phyloP scores from a whole-genome alignment of 306 rosid species.

The Herpetospermum pedunculosum region DNA sequence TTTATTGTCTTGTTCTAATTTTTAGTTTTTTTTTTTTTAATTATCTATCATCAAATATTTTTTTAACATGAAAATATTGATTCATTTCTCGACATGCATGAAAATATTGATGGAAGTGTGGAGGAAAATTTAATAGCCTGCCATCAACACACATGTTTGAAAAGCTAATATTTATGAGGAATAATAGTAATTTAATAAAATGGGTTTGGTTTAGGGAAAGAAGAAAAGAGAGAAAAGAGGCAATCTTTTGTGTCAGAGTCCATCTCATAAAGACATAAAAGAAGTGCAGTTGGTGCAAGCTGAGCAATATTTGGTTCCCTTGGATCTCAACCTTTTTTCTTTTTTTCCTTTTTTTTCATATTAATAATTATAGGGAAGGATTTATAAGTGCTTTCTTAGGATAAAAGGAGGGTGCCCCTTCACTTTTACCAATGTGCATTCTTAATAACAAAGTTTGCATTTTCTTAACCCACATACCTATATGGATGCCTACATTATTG shows the following conservation, averaged over 20 bases:
- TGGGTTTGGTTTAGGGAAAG: neutral
- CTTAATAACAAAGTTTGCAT: neutral
- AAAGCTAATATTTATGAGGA: neutral
- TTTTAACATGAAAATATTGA: too few species aligned
- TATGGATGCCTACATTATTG: too few species aligned
- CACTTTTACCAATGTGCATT: neutral
- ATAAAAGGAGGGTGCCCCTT: neutral
- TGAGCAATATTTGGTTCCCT: neutral
- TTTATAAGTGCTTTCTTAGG: neutral
- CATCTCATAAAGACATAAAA: neutral
- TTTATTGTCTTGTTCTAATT: too few species aligned
- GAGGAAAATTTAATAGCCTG: too few species aligned
- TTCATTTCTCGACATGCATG: too few species aligned
- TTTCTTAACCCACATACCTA: neutral
- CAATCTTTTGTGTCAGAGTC: neutral
- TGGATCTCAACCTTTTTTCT: neutral
- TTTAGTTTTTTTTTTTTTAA: too few species aligned
- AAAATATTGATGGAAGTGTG: too few species aligned
- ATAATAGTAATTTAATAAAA: conserved; percentile 1
- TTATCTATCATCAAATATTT: too few species aligned
- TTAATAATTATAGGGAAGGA: neutral
- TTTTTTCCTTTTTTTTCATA: neutral
- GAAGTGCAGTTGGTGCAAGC: neutral
- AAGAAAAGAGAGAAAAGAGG: neutral
- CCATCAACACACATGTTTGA: neutral